Evolutionary conservation across 139 green algal genomes (phyloP), one percentile per base, ranked within the genome.

Genomic region (Diplosphaera chodatii): DNA sequence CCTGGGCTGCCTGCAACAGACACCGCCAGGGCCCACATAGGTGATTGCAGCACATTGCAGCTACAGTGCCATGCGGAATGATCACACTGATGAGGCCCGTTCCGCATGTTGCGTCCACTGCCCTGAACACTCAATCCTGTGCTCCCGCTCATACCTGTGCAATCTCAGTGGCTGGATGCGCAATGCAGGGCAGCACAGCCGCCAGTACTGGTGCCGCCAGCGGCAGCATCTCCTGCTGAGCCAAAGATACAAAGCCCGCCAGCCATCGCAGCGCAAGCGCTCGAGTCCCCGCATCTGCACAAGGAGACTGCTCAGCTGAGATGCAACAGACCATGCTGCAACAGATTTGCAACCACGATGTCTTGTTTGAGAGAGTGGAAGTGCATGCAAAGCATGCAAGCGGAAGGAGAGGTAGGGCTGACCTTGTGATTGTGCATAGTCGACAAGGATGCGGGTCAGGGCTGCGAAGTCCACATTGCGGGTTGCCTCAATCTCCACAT

Each of bases 191-290:
- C 71, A 97, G 87, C 40, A 97, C 83, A 16, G 88, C 86, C 1
- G 73, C 79, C 59, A 98, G 83, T 13, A 97, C 83, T 40, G 80
- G 67, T 20, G 86, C 84, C 63, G 92, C 92, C 55, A 90, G 85
- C 1, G 74, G 81, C 70, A 91, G 71, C 68, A 98, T 77, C 77
- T 88, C 73, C 2, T 55, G 62, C 3, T 74, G 74, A 18, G 78
- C 87, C 59, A 87, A 72, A 68, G 78, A 79, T 31, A 97, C 83
- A 77, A 97, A 91, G 40, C 87, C 82, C 33, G 71, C 84, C 40
- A 74, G 66, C 92, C 92, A 98, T 40, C 85, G 83, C 65, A 98
- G 73, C 15, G 89, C 87, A 1, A 91, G 97, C 32, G 94, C 84
- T 32, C 84, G 86, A 0, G 83, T 95, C 65, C 87, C 83, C 69